These are phyloP conservation scores for Malassezia cuniculi DNA, from an alignment of 1,284 basidiomycete species.

Conservation along the genomic window DNA sequence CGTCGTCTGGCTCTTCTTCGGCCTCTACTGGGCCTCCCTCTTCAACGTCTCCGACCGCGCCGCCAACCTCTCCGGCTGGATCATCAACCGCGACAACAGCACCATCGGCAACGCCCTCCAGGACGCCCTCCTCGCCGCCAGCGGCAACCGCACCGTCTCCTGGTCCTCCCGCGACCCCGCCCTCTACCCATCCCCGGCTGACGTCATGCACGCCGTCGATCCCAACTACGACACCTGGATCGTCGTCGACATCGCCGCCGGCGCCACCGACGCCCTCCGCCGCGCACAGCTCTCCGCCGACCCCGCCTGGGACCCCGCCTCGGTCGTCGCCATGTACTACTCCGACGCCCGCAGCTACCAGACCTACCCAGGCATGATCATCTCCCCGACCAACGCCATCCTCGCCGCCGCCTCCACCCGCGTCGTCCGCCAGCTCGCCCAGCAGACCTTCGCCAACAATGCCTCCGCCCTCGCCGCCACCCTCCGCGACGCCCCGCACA, in stretches of 20 bases:
- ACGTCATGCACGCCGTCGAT: conserved; percentile 23
- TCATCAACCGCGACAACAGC: conserved; percentile 31
- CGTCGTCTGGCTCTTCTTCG: conserved; percentile 22
- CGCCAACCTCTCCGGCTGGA: conserved; percentile 22
- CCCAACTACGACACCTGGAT: conserved; percentile 14
- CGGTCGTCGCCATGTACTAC: conserved; percentile 21
- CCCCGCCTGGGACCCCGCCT: conserved; percentile 22
- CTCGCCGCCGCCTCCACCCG: conserved; percentile 12
- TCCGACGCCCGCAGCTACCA: conserved; percentile 27
- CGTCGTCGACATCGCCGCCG: conserved; percentile 21
- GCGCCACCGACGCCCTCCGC: conserved; percentile 20
- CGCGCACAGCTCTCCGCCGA: conserved; percentile 27
- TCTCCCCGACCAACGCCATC: conserved; percentile 16
- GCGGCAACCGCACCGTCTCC: conserved; percentile 27
- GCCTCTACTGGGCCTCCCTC: conserved; percentile 40
- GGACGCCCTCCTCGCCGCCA: conserved; percentile 20
- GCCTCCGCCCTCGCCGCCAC: conserved; percentile 43
- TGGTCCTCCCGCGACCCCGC: conserved; percentile 17
- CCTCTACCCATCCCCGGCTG: conserved; percentile 16
- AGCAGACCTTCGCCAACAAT: conserved; percentile 21
- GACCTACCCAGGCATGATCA: conserved; percentile 18
- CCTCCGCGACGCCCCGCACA: conserved; percentile 52
- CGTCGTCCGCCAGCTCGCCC: conserved; percentile 16
- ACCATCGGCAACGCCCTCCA: conserved; percentile 21
- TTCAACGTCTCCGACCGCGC: conserved; percentile 23